phyloP scores from a whole-genome alignment of 2,329 filamentous ascomycete genomes.

The Mariannaea elegans region DNA sequence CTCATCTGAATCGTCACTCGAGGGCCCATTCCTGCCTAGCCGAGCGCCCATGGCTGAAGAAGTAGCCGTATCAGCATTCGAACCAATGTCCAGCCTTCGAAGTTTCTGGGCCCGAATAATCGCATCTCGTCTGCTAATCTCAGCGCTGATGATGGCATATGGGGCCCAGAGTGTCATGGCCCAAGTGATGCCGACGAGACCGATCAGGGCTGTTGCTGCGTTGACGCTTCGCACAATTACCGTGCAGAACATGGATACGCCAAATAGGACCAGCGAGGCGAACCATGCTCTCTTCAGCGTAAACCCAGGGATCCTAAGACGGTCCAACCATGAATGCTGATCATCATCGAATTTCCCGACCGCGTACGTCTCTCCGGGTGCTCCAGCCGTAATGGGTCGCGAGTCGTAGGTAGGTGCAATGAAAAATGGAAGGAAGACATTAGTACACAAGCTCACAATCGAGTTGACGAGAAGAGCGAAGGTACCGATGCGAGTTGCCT shows the following conservation, averaged over 20 bases:
- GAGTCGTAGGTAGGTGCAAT: constrained; percentile 81
- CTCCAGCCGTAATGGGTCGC: constrained; percentile 44
- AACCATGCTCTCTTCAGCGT: constrained; percentile 92
- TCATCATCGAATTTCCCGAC: constrained; percentile 43
- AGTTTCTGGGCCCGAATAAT: constrained; percentile 51
- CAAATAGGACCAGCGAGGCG: constrained; percentile 83
- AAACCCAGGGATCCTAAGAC: constrained; percentile 80
- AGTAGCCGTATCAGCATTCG: constrained; percentile 17
- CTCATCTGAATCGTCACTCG: constrained; percentile 46
- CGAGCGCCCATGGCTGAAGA: constrained; percentile 20
- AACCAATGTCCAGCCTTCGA: constrained; percentile 28
- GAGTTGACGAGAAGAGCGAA: constrained; percentile 91
- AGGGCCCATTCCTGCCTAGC: constrained; percentile 20
- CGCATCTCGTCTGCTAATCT: constrained; percentile 85
- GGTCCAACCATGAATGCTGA: constrained; percentile 59
- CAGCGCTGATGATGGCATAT: constrained; percentile 92
- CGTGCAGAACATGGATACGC: constrained; percentile 82
- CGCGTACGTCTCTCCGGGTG: constrained; percentile 44
- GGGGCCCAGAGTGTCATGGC: constrained; percentile 93
- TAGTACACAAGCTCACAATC: constrained; percentile 82
- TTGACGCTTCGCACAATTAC: constrained; percentile 78
- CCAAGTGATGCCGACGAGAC: constrained; percentile 89
- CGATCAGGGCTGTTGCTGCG: constrained; percentile 80
- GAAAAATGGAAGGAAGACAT: constrained; percentile 85
- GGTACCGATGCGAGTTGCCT: constrained; percentile 86